Percentiles rank a stretch among this genome's conserved stretches.
These are phyloP conservation scores for Sporothrix luriei DNA, from an alignment of 2,329 filamentous ascomycete species.

Conservation along the genomic window DNA sequence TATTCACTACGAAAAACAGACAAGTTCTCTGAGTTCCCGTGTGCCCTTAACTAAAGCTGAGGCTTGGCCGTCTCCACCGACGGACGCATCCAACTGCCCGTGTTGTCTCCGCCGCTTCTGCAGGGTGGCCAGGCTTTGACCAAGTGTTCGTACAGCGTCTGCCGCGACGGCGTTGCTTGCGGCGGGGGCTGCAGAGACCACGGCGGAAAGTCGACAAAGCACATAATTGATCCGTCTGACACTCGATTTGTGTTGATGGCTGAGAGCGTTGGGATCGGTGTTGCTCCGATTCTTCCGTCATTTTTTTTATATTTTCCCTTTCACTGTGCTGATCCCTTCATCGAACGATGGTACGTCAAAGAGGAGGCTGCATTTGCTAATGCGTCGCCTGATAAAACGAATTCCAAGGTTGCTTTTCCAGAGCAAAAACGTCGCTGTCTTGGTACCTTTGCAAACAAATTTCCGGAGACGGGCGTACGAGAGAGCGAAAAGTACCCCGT, in stretches of 20 bases:
- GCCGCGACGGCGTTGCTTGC: background rate
- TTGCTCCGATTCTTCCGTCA: background rate
- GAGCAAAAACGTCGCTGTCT: background rate
- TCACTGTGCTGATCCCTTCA: background rate
- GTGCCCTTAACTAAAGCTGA: background rate
- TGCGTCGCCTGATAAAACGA: background rate
- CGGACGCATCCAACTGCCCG: slow-evolving; percentile 5
- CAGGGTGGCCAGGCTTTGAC: background rate
- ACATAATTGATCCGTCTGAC: background rate
- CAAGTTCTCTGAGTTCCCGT: background rate
- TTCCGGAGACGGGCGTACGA: background rate
- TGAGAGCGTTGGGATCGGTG: background rate
- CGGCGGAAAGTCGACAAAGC: background rate
- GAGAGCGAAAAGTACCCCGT: slow-evolving; percentile 2
- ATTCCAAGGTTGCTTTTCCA: background rate
- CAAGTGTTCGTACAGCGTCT: background rate
- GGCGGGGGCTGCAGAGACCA: background rate
- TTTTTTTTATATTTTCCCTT: background rate
- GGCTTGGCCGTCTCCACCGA: slow-evolving; percentile 8
- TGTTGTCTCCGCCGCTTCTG: slow-evolving; percentile 16
- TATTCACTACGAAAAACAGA: background rate
- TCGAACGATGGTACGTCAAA: slow-evolving; percentile 9
- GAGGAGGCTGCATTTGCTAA: background rate
- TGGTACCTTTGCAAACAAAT: background rate
- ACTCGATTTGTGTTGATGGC: background rate